These are phyloP conservation scores for Backusella parvicylindrica DNA, from an alignment of 192 early-diverging fungal species.

Conservation along the genomic window DNA sequence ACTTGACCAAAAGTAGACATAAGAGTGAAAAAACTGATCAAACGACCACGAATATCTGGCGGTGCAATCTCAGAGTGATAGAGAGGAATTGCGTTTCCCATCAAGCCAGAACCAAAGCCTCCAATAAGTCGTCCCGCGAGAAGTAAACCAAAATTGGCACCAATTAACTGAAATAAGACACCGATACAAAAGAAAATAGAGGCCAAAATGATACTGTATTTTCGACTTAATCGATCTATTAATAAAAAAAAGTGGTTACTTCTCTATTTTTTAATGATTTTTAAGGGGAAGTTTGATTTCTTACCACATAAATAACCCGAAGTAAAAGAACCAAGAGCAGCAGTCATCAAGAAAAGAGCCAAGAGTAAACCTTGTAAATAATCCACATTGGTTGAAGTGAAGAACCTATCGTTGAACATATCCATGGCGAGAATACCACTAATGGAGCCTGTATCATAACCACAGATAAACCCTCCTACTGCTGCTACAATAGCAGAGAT, in stretches of 20 bases:
- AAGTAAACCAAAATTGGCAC: conserved; percentile 42
- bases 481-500: conserved; percentile 29
- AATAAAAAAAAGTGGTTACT: neutral
- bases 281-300: neutral
- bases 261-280: neutral
- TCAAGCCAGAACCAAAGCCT: conserved; percentile 33
- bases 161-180: conserved; percentile 64
- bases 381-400: neutral
- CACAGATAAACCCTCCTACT: conserved; percentile 29
- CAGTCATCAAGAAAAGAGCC: conserved; percentile 32
- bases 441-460: conserved; percentile 31
- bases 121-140: conserved; percentile 27
- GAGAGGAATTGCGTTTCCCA: conserved; percentile 33
- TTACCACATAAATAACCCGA: conserved; percentile 27
- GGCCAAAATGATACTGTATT: conserved; percentile 62
- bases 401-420: conserved; percentile 8
- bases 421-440: conserved; percentile 23
- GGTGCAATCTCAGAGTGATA: conserved; percentile 59
- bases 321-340: conserved; percentile 28
- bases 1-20: conserved; percentile 84
- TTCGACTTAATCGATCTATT: conserved; percentile 52
- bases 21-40: conserved; percentile 82
- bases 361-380: conserved; percentile 31
- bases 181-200: conserved; percentile 70
- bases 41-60: conserved; percentile 80